Conservation (phyloP, 495 filamentous ascomycete species). For the Podospora anserina region DNA sequence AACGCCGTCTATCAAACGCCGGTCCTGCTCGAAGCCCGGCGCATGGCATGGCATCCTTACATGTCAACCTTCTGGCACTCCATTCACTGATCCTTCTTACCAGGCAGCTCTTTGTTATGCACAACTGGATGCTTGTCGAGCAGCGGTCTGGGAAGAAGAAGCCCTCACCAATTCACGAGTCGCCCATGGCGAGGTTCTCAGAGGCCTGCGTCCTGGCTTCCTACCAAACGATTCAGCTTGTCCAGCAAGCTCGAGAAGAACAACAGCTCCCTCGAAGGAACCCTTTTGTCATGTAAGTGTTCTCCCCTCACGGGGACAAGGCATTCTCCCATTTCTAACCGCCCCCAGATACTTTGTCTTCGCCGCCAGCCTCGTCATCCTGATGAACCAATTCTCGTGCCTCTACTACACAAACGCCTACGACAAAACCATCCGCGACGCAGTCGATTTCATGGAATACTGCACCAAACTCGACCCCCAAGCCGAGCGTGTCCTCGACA, state of each 20-base stretch:
- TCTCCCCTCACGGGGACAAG: not conserved
- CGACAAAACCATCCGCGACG: constrained; percentile 54
- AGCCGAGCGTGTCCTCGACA: constrained; percentile 60
- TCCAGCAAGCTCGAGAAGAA: constrained; percentile 56
- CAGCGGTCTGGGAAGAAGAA: constrained; percentile 32
- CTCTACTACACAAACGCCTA: constrained; percentile 58
- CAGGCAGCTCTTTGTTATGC: constrained; percentile 64
- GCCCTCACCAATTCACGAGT: constrained; percentile 28
- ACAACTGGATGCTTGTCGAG: constrained; percentile 36
- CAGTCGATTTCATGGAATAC: constrained; percentile 58
- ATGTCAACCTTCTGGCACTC: constrained; percentile 66
- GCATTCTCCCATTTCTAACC: constrained; percentile 7
- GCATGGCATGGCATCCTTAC: constrained; percentile 62
- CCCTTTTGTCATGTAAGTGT: constrained; percentile 61
- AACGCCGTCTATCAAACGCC: constrained; percentile 47
- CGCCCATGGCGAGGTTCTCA: constrained; percentile 60
- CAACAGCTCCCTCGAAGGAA: constrained; percentile 63
- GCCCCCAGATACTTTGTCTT: constrained; percentile 62
- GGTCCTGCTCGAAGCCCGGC: constrained; percentile 44
- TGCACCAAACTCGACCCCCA: constrained; percentile 63
- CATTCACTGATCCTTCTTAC: constrained; percentile 73
- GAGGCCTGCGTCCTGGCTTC: constrained; percentile 70
- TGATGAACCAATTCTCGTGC: constrained; percentile 66
- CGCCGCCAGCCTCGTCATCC: constrained; percentile 63
- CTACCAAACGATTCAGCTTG: constrained; percentile 60